Evolutionary conservation across 805 yeast genomes (phyloP).

Genomic region (Pichia scutulata): DNA sequence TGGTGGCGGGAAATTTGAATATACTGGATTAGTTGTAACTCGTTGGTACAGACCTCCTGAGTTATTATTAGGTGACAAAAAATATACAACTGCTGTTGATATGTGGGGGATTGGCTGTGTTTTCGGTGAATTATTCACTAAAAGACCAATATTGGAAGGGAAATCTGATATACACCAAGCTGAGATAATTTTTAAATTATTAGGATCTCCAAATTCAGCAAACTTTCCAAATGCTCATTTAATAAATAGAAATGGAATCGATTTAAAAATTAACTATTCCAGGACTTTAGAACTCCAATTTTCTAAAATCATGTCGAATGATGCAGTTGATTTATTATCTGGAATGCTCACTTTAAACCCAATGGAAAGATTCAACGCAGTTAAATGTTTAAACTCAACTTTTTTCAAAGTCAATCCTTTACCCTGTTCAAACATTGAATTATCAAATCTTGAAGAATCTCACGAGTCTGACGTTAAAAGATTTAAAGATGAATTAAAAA

Average conservation of each 20-base stretch:
- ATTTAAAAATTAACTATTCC: slow-evolving; percentile 22
- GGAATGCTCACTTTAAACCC: slow-evolving; percentile 69
- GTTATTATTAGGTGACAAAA: slow-evolving; percentile 72
- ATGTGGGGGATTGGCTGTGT: slow-evolving; percentile 98
- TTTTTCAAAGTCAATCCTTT: slow-evolving; percentile 65
- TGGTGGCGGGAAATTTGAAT: slow-evolving; percentile 47
- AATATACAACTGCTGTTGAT: slow-evolving; percentile 91
- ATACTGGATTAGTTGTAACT: slow-evolving; percentile 75
- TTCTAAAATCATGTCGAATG: slow-evolving; percentile 21
- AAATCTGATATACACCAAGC: slow-evolving; percentile 84
- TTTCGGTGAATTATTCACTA: slow-evolving; percentile 80
- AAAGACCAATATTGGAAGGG: slow-evolving; percentile 81
- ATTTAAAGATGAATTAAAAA: slow-evolving; percentile 34
- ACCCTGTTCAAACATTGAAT: slow-evolving; percentile 45
- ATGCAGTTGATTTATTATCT: slow-evolving; percentile 49
- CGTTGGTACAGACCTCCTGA: slow-evolving; percentile 98
- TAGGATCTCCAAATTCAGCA: slow-evolving; percentile 68
- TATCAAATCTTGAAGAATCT: slow-evolving; percentile 73
- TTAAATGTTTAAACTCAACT: slow-evolving; percentile 61
- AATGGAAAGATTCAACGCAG: slow-evolving; percentile 63
- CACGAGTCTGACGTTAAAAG: slow-evolving; percentile 79
- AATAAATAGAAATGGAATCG: slow-evolving; percentile 48
- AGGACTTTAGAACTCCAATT: slow-evolving; percentile 46
- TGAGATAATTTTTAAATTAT: slow-evolving; percentile 63
- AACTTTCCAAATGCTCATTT: slow-evolving; percentile 54